phyloP scores from a whole-genome alignment of 495 filamentous ascomycete genomes.

The Terfezia claveryi region DNA sequence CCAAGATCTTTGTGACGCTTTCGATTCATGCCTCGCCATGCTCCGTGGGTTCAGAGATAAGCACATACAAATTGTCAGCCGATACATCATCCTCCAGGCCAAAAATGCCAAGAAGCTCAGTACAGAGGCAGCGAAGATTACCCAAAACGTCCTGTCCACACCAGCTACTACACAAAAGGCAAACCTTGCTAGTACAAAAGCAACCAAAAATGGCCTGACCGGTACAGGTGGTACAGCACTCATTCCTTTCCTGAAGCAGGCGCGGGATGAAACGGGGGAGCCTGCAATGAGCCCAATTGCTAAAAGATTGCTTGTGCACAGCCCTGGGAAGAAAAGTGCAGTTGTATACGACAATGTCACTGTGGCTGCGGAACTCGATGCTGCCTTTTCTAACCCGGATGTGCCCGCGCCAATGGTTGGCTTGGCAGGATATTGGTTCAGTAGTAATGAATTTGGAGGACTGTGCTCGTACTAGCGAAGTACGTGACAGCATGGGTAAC shows the following conservation, averaged over 20 bases:
- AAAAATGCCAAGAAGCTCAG: constrained; percentile 23
- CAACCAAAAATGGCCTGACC: constrained; percentile 39
- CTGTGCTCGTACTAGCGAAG: not conserved
- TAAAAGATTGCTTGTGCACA: constrained; percentile 40
- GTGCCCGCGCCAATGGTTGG: not conserved
- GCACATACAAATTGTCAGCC: constrained; percentile 87
- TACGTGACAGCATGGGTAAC: too few relatives aligned
- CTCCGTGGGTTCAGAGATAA: constrained; percentile 76
- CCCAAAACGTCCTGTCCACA: not conserved
- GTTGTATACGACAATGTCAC: constrained; percentile 12
- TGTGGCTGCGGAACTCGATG: constrained; percentile 8
- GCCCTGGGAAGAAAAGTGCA: constrained; percentile 21
- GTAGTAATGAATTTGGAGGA: not conserved
- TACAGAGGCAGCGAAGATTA: constrained; percentile 1
- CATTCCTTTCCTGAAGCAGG: constrained; percentile 87
- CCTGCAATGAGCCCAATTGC: constrained; percentile 74
- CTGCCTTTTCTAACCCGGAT: constrained; percentile 2
- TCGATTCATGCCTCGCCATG: constrained; percentile 80
- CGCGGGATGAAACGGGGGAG: constrained; percentile 85
- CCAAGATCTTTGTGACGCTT: constrained; percentile 48
- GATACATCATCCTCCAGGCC: constrained; percentile 69
- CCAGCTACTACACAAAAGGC: constrained; percentile 6
- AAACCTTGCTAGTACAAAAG: constrained; percentile 11
- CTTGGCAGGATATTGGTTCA: not conserved
- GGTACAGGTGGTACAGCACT: constrained; percentile 84